Percentiles rank a stretch among this genome's conserved stretches.
These are phyloP conservation scores for Yamagishiella unicocca DNA, from an alignment of 139 green algal species.

Conservation along the genomic window DNA sequence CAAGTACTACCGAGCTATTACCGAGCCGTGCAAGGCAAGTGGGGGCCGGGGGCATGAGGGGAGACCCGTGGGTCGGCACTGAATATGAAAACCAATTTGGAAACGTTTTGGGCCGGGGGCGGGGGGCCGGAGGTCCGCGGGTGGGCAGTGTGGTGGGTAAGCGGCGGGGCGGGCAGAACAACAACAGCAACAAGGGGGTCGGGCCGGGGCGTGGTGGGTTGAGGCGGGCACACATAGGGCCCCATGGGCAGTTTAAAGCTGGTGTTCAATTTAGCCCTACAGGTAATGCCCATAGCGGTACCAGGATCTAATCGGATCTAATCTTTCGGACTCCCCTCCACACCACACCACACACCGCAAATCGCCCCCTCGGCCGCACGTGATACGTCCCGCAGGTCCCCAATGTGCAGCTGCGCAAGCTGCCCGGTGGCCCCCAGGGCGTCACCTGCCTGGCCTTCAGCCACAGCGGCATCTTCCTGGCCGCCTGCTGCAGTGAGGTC, in stretches of 20 bases:
- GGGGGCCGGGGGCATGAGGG: too few species aligned
- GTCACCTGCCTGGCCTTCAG: conserved; percentile 52
- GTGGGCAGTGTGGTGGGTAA: neutral
- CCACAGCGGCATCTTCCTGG: conserved; percentile 36
- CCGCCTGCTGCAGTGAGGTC: neutral
- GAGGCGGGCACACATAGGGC: too few species aligned
- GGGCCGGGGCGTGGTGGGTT: too few species aligned
- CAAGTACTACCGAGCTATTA: conserved; percentile 46
- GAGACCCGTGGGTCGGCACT: too few species aligned
- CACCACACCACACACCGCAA: too few species aligned
- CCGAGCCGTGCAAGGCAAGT: conserved; percentile 50
- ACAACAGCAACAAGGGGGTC: neutral
- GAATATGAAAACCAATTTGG: too few species aligned
- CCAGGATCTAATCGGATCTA: too few species aligned
- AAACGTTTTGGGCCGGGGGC: too few species aligned
- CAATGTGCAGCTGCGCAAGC: conserved; percentile 42
- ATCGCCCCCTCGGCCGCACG: neutral
- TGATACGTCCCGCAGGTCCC: conserved; percentile 55
- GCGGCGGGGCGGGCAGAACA: neutral
- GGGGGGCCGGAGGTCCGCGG: too few species aligned
- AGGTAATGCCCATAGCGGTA: too few species aligned
- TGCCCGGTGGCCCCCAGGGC: conserved; percentile 33
- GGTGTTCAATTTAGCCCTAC: too few species aligned
- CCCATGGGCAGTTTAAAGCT: too few species aligned
- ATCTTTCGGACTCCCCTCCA: neutral